Conservation (phyloP, 805 yeast genomes). For the Hemisphaericaspora nanyangensis region DNA sequence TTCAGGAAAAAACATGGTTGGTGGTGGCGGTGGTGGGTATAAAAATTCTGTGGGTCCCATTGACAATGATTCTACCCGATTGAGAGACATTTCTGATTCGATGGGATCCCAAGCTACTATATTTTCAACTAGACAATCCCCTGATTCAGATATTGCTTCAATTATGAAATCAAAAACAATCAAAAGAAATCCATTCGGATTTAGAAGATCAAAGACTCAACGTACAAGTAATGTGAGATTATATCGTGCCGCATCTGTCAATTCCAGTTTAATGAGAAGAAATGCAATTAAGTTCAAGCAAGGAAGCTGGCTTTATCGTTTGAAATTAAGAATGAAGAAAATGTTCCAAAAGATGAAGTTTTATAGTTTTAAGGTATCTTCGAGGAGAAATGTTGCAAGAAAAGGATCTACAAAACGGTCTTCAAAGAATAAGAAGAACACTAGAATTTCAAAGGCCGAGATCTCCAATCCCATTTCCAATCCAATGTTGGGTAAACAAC, state of each 20-base stretch:
- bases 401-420: not conserved
- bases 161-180: not conserved
- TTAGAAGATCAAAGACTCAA: slow-evolving; percentile 1
- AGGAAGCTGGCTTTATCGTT: slow-evolving; percentile 31
- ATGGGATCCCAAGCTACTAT: slow-evolving; percentile 44
- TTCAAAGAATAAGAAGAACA: too few relatives aligned
- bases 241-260: slow-evolving; percentile 7
- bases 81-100: slow-evolving; percentile 29
- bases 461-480: slow-evolving; percentile 28
- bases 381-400: slow-evolving; percentile 19
- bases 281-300: slow-evolving; percentile 33
- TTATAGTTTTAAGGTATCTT: slow-evolving; percentile 21
- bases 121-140: slow-evolving; percentile 32
- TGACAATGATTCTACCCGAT: not conserved
- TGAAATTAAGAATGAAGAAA: slow-evolving; percentile 23
- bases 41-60: not conserved
- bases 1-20: not conserved
- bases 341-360: slow-evolving; percentile 18
- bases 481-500: slow-evolving; percentile 22
- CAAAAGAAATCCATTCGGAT: not conserved
- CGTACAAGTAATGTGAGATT: slow-evolving; percentile 4
- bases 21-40: not conserved
- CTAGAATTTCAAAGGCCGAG: slow-evolving; percentile 1
- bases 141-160: not conserved
- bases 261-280: slow-evolving; percentile 19